A percentile compares a stretch with the other conserved stretches of the same genome.
These are phyloP conservation scores for Ceratobasidium sp. DNA, from an alignment of 1,284 basidiomycete species.

Conservation along the genomic window DNA sequence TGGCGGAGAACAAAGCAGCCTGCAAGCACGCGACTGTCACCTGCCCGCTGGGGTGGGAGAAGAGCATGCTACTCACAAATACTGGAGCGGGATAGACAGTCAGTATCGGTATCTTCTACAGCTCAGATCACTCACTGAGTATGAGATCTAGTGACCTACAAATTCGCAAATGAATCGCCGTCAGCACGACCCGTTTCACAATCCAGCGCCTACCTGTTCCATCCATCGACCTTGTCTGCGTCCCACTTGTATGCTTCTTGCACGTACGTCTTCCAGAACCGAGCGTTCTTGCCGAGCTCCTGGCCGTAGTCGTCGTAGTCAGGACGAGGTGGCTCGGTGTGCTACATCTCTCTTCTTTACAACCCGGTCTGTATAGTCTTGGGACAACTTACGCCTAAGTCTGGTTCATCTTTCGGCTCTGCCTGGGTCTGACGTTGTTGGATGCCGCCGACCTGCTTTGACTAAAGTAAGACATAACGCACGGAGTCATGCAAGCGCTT, in stretches of 20 bases:
- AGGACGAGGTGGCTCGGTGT: neutral
- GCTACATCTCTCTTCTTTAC: neutral
- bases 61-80: too few species aligned
- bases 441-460: too few species aligned
- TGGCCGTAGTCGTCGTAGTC: neutral
- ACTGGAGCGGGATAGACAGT: too few species aligned
- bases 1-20: constrained; percentile 5
- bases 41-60: too few species aligned
- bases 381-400: too few species aligned
- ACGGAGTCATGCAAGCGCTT: too few species aligned
- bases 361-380: too few species aligned
- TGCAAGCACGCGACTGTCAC: neutral
- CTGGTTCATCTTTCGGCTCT: too few species aligned
- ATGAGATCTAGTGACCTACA: neutral
- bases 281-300: constrained; percentile 3
- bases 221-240: constrained; percentile 3
- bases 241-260: neutral
- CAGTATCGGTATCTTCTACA: too few species aligned
- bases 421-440: too few species aligned
- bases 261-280: constrained; percentile 22
- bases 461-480: too few species aligned
- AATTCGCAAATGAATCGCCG: neutral
- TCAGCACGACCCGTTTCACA: constrained; percentile 60
- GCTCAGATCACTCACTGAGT: neutral
- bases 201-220: neutral